These are phyloP conservation scores for Clonostachys byssicola DNA, from an alignment of 2,329 filamentous ascomycete species.

Conservation along the genomic window DNA sequence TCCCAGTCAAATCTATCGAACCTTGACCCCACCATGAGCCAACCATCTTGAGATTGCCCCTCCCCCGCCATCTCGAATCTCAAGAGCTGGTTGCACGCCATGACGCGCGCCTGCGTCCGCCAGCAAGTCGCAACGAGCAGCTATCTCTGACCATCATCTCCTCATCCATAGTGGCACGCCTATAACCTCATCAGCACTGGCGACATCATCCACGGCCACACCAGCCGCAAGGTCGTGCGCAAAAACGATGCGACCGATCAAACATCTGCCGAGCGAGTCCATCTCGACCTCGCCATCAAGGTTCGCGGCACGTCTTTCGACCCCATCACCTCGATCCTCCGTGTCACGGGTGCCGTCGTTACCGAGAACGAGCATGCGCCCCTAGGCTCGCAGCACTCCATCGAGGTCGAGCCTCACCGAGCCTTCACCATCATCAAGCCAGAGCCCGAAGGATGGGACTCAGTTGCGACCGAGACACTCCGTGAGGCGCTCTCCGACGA, in stretches of 20 bases:
- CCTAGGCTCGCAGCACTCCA: slow-evolving; percentile 53
- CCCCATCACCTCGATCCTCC: slow-evolving; percentile 47
- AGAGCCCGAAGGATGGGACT: slow-evolving; percentile 82
- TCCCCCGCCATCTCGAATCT: background rate
- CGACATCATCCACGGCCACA: slow-evolving; percentile 50
- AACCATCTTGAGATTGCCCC: background rate
- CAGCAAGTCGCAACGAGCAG: background rate
- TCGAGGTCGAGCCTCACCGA: slow-evolving; percentile 81
- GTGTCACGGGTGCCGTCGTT: slow-evolving; percentile 50
- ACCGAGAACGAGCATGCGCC: slow-evolving; percentile 48
- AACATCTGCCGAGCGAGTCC: slow-evolving; percentile 38
- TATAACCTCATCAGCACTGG: slow-evolving; percentile 54
- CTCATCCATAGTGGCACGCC: slow-evolving; percentile 46
- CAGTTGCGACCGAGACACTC: slow-evolving; percentile 74
- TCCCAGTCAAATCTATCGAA: background rate
- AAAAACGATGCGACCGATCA: slow-evolving; percentile 6
- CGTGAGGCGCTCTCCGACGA: slow-evolving; percentile 75
- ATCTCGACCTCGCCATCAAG: slow-evolving; percentile 51
- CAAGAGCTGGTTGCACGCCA: background rate
- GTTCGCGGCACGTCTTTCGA: slow-evolving; percentile 57
- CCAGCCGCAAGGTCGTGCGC: slow-evolving; percentile 49
- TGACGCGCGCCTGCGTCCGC: background rate
- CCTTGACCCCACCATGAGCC: background rate
- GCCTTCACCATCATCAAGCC: slow-evolving; percentile 87
- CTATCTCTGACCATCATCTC: background rate